phyloP scores from a whole-genome alignment of 352 stramenopile genomes.

The Globisporangium sylvaticum region DNA sequence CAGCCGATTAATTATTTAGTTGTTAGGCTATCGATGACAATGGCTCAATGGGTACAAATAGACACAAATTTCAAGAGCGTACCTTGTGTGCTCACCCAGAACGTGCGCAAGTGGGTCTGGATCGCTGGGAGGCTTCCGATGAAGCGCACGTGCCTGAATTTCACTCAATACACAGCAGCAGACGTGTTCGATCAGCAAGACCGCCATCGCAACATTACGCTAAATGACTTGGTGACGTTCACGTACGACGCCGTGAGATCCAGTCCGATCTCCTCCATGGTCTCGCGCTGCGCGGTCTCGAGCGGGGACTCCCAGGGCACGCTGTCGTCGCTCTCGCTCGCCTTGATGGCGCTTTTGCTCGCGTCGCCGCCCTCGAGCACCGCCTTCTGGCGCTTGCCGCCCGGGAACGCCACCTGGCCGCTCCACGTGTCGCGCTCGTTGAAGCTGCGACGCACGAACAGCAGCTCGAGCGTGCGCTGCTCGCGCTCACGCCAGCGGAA shows the following conservation, averaged over 20 bases:
- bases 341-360: constrained; percentile 21
- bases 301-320: constrained; percentile 60
- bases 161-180: constrained; percentile 2
- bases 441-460: constrained; percentile 71
- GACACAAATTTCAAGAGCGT: neutral
- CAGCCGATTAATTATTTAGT: neutral
- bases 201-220: constrained; percentile 7
- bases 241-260: constrained; percentile 55
- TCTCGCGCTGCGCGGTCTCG: constrained; percentile 74
- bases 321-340: constrained; percentile 28
- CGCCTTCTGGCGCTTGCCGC: constrained; percentile 56
- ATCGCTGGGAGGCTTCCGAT: constrained; percentile 56
- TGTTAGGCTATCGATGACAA: neutral
- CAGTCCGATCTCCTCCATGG: constrained; percentile 78
- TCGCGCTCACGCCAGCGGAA: constrained; percentile 77
- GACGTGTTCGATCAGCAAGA: neutral
- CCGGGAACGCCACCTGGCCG: constrained; percentile 77
- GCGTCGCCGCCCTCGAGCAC: constrained; percentile 6
- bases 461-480: constrained; percentile 57
- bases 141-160: constrained; percentile 54
- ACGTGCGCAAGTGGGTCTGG: constrained; percentile 55
- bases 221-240: neutral
- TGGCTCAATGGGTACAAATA: neutral
- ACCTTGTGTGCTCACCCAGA: constrained; percentile 73
- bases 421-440: constrained; percentile 82